Base-by-base conservation (phyloP, 768 basidiomycete species). In the Leccinum incarnatum region DNA sequence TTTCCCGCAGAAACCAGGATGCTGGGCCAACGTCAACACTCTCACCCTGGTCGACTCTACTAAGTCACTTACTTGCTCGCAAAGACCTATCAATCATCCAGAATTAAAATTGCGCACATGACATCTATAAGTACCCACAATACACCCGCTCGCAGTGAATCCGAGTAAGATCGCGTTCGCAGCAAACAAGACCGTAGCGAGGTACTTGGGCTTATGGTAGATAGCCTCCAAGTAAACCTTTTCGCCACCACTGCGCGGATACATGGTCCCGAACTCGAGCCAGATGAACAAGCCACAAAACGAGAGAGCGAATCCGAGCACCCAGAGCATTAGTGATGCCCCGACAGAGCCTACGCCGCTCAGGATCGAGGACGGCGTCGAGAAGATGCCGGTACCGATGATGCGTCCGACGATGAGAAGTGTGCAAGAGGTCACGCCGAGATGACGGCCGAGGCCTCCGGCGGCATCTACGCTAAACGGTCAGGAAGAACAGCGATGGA, bases 321-420 rank as follows among this genome's bases (percentile, higher is more conserved):
- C 80, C 85, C 84, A 86, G 19, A 85, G 79, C 78, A 86, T 79
- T 51, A 86, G 72, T 0, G 83, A 84, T 1, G 84, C 83, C 19
- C 84, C 85, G 17, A 85, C 72, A 6, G 83, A 84, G 12, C 80
- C 81, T 0, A 85, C 84, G 0, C 82, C 80, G 0, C 69, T 75
- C 30, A 86, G 76, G 63, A 86, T 85, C 1, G 81, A 81, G 0
- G 83, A 83, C 0, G 84, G 85, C 0, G 84, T 85, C 1, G 83
- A 83, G 71, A 85, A 86, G 59, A 86, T 85, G n/a, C 83, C 84
- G 0, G 84, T 86, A 0, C 84, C 83, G 61, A 85, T 84, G 57
- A 86, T 83, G 25, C 78, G 76, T 0, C 83, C 83, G 27, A 84
- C 78, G 36, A 83, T 83, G 19, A 83, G 73, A 62, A 84, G 76